Evolutionary conservation across 169 alveolate species (phyloP), one percentile per base, ranked within the genome.

Genomic region (Plasmodium sp.): DNA sequence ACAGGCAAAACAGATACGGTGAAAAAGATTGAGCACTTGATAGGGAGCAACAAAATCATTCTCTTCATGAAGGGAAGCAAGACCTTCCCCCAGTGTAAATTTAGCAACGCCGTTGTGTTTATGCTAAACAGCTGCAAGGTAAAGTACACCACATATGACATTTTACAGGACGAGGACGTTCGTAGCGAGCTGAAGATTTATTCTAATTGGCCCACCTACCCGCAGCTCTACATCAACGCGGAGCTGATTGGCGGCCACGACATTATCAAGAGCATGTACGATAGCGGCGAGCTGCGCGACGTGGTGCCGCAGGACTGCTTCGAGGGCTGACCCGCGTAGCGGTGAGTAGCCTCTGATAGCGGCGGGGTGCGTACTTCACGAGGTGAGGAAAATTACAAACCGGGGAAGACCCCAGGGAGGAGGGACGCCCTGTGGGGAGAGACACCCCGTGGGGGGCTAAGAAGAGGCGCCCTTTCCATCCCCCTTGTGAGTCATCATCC

Each of bases 131-230:
- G 85, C 67, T 58, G 94, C 22, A 94, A 96, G 54, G 84, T 97
- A 18, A 95, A 93, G 45, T 98, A 95, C 84, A 93, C 93, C 27
- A 91, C 96, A n/a, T 97, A 97, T 58, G 98, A 98, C 93, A 97
- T 98, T 16, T 94, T 98, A 56, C 97, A 95, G 74, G 98, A 97
- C 83, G 96, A 95, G 18, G 96, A 94, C n/a, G 92, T 98, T 14
- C 94, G 99, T 81, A 98, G 96, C 74, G 98, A 98, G 67, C 93
- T 98, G 71, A 98, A 98, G 94, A 97, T 95, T 74, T 98, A 96
- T 83, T 97, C 99, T 5, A 98, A 98, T 82, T 98, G 99, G 99
- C 99, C 99, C 1, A 98, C 99, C 2, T 97, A 97, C 82, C 99
- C 99, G 22, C 98, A 98, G 83, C 95, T 98, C 43, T 98, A 98